These are phyloP conservation scores for Phytopythium sindhum DNA, from an alignment of 352 stramenopile species.

Conservation along the genomic window DNA sequence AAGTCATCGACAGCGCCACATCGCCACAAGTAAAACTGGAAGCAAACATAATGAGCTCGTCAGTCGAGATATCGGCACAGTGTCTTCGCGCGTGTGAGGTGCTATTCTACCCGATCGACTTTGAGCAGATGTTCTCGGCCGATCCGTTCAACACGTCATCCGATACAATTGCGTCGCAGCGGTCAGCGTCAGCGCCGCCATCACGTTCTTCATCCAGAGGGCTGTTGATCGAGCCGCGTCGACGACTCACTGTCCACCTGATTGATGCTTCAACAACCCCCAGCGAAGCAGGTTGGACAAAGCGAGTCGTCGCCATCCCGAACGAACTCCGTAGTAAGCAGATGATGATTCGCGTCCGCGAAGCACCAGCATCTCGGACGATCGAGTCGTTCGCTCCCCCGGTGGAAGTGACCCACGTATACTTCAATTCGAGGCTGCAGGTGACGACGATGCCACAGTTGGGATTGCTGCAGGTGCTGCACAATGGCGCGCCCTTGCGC, in stretches of 20 bases:
- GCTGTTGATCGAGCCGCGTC: constrained; percentile 42
- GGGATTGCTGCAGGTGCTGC: constrained; percentile 51
- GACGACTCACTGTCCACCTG: constrained; percentile 24
- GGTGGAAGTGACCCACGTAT: constrained; percentile 37
- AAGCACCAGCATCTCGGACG: constrained; percentile 23
- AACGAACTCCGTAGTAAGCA: constrained; percentile 22
- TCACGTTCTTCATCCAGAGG: constrained; percentile 25
- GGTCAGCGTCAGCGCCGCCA: not conserved
- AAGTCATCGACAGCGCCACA: not conserved
- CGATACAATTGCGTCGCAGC: constrained; percentile 13
- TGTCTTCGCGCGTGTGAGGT: constrained; percentile 35
- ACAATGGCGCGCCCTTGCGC: constrained; percentile 29
- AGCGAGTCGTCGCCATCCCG: constrained; percentile 25
- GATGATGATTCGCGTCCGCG: constrained; percentile 48
- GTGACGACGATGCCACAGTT: constrained; percentile 41
- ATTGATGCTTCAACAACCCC: not conserved
- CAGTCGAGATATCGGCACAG: constrained; percentile 25
- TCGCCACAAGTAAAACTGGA: constrained; percentile 14
- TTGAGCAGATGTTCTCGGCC: constrained; percentile 68
- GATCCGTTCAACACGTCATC: constrained; percentile 53
- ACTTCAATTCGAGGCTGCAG: constrained; percentile 47
- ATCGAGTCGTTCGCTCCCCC: constrained; percentile 18
- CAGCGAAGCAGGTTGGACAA: constrained; percentile 3
- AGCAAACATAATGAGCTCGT: constrained; percentile 18
- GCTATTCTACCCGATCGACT: constrained; percentile 56